These are phyloP conservation scores for Apiospora hydei DNA, from an alignment of 2,329 filamentous ascomycete species.

Conservation along the genomic window DNA sequence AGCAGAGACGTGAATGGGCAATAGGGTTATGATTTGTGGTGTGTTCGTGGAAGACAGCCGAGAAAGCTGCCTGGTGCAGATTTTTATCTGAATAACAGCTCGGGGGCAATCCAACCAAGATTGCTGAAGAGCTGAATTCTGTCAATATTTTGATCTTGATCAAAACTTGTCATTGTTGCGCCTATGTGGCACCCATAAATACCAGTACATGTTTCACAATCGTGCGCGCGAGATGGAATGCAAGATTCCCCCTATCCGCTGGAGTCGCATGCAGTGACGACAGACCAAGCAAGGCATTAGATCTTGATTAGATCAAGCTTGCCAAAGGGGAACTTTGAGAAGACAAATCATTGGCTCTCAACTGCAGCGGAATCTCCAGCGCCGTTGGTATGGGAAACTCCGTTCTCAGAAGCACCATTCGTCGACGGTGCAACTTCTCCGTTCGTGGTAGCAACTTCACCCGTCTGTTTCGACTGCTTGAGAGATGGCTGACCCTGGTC, in stretches of 20 bases:
- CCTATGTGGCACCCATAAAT: slow-evolving; percentile 18
- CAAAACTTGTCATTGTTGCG: slow-evolving; percentile 13
- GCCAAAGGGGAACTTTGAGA: background rate
- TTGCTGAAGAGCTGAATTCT: background rate
- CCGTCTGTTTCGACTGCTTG: slow-evolving; percentile 21
- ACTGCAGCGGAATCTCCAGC: background rate
- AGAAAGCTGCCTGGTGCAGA: background rate
- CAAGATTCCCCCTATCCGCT: background rate
- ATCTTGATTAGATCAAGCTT: slow-evolving; percentile 19
- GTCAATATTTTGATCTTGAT: slow-evolving; percentile 18
- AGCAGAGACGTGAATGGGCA: background rate
- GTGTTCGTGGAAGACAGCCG: slow-evolving; percentile 2
- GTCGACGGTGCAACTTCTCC: slow-evolving; percentile 5
- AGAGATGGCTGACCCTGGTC: slow-evolving; percentile 8
- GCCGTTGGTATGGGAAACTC: slow-evolving; percentile 24
- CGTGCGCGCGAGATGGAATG: slow-evolving; percentile 6
- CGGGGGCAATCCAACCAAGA: background rate
- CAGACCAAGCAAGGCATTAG: slow-evolving; percentile 7
- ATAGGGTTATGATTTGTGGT: background rate
- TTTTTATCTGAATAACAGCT: slow-evolving; percentile 4
- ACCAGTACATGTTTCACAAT: slow-evolving; percentile 11
- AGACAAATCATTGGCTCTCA: slow-evolving; percentile 18
- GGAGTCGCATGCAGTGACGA: background rate
- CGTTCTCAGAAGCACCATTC: slow-evolving; percentile 24
- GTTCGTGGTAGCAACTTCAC: slow-evolving; percentile 18